Percentiles rank a stretch among this genome's conserved stretches.
Conservation (phyloP, 164 flowering plant species). For the Annona squamosa region DNA sequence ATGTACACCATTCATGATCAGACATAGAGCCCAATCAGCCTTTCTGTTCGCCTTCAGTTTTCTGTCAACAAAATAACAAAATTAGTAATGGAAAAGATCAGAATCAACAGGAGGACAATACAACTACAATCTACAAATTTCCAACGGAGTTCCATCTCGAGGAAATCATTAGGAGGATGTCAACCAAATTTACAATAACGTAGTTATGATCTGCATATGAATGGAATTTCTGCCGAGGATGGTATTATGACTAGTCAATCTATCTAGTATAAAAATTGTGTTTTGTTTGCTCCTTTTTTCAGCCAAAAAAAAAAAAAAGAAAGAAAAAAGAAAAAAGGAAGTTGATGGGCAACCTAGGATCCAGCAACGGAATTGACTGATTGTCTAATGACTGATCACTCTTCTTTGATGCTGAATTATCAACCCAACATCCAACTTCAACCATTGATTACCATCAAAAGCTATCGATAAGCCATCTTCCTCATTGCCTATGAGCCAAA, state of each 20-base stretch:
- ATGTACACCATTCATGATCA: not conserved
- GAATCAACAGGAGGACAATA: not conserved
- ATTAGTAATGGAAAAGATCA: not conserved
- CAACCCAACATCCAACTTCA: not conserved
- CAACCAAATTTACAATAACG: not conserved
- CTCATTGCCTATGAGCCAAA: not conserved
- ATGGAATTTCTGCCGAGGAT: not conserved
- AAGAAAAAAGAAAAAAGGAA: not conserved
- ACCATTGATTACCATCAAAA: not conserved
- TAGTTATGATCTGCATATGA: not conserved
- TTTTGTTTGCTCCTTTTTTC: not conserved
- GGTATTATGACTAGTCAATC: not conserved
- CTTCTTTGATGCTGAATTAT: not conserved
- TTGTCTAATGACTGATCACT: not conserved
- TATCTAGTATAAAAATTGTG: not conserved
- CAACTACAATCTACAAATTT: not conserved
- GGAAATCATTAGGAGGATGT: not conserved
- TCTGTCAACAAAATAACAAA: not conserved
- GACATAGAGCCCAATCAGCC: not conserved
- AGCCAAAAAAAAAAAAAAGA: not conserved
- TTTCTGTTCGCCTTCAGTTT: constrained; percentile 4
- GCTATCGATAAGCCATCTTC: not conserved
- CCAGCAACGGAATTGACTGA: not conserved
- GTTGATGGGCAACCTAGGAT: not conserved
- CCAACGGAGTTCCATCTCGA: not conserved